Evolutionary conservation across 1,284 basidiomycete genomes (phyloP), one percentile per base, ranked within the genome.

Genomic region (Rhodotorula sp.): DNA sequence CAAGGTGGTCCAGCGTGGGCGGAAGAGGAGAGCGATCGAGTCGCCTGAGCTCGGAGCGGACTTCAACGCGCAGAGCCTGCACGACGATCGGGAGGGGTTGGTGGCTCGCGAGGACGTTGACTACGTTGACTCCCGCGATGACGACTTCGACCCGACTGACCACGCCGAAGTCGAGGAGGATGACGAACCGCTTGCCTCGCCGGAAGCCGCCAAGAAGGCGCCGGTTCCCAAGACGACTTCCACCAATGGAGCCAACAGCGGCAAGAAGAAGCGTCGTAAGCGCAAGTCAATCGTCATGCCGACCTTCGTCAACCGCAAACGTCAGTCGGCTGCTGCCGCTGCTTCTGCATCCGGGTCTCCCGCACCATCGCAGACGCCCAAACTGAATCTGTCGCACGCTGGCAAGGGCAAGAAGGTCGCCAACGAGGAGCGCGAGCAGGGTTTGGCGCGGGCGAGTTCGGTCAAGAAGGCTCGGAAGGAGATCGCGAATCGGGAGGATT

Each of bases 221-320:
- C 39, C 39, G 13, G 9, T 15, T 10, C 39, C 39, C 7, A 44
- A 44, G 39, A 44, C 39, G 39, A 44, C n/a, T 6, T n/a, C 49
- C 10, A 11, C 22, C 3, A 27, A 51, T 10, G 49, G 49, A n/a
- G 49, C 49, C 6, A 51, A 4, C 49, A 9, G 49, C 49, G 27
- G 29, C 46, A 29, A 46, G 27, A 59, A 59, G 57, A 58, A 52
- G 56, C 62, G 62, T 20, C 22, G n/a, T 20, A 64, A 65, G 51
- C 57, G 57, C 64, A 65, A 65, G 51, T 29, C 30, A 22, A 10
- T 65, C 32, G 20, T 30, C 51, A 54, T 55, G 58, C 58, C 64
- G 30, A 51, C 51, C 9, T 49, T 15, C 39, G 39, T 48, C 39
- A 4, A 34, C 19, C 57, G 58, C 22, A 47, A 55, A 32, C 29